Percentiles rank a stretch among this genome's conserved stretches.
Evolutionary conservation across 179 eudicot genomes (phyloP).

Genomic region (Spinacia oleracea): DNA sequence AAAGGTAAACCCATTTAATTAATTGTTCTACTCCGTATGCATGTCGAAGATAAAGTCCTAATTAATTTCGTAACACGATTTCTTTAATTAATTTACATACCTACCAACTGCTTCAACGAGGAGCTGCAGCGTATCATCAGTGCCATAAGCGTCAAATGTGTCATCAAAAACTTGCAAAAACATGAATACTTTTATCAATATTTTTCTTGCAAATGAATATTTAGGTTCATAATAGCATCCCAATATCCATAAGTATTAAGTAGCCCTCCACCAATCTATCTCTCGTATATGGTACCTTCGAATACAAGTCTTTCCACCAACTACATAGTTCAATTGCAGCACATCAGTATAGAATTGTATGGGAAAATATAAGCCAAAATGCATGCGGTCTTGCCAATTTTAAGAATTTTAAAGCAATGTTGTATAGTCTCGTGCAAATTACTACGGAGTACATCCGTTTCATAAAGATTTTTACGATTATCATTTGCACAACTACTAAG

Average conservation of each 20-base stretch:
- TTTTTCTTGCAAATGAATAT: background rate
- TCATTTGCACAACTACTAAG: too few species aligned
- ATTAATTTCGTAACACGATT: background rate
- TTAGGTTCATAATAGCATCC: conserved; percentile 27
- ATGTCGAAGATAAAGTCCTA: too few species aligned
- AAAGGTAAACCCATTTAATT: too few species aligned
- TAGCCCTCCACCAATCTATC: conserved; percentile 24
- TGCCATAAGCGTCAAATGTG: conserved; percentile 33
- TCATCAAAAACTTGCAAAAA: conserved; percentile 15
- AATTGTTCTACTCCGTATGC: too few species aligned
- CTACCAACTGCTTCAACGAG: conserved; percentile 34
- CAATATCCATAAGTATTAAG: conserved; percentile 27
- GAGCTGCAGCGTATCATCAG: conserved; percentile 31
- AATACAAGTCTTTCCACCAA: conserved; percentile 33
- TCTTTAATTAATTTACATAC: background rate
- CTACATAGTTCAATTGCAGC: background rate
- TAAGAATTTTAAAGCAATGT: too few species aligned
- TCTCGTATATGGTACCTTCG: conserved; percentile 25
- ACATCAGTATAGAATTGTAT: too few species aligned
- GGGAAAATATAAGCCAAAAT: too few species aligned
- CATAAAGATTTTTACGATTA: too few species aligned
- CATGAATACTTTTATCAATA: conserved; percentile 15
- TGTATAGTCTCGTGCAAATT: too few species aligned
- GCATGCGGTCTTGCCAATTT: too few species aligned
- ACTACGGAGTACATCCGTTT: too few species aligned